Conservation (phyloP, 768 basidiomycete genomes). For the Leccinum fibrillosum region DNA sequence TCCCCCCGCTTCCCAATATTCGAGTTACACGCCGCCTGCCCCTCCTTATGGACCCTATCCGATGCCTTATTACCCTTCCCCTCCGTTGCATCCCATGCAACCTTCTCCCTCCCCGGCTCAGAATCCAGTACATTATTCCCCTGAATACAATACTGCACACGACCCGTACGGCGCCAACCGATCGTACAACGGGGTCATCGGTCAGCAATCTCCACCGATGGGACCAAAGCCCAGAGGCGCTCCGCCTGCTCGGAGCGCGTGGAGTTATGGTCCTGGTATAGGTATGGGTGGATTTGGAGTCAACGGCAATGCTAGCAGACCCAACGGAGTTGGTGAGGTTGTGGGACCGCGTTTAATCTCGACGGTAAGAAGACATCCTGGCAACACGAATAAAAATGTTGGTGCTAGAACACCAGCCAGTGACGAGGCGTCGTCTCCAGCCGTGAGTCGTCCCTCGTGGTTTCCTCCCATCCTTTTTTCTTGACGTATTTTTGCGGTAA, state of each 20-base stretch:
- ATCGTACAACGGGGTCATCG: constrained; percentile 29
- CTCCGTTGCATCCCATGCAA: constrained; percentile 27
- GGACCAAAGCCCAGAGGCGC: constrained; percentile 30
- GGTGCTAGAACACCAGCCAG: constrained; percentile 58
- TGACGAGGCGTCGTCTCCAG: constrained; percentile 74
- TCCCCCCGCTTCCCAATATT: constrained; percentile 32
- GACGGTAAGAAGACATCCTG: constrained; percentile 44
- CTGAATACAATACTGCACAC: constrained; percentile 29
- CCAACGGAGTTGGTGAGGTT: constrained; percentile 38
- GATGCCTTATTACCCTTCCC: constrained; percentile 31
- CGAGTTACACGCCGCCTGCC: constrained; percentile 31
- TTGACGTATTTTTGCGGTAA: background rate
- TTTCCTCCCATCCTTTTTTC: background rate
- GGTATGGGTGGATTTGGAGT: constrained; percentile 44
- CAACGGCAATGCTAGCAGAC: constrained; percentile 25
- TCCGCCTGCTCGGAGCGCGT: constrained; percentile 48
- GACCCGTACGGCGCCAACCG: constrained; percentile 22
- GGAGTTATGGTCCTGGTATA: constrained; percentile 69
- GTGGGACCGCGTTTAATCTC: constrained; percentile 66
- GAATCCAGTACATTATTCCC: constrained; percentile 26
- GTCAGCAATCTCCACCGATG: constrained; percentile 29
- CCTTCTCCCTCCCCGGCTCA: constrained; percentile 24
- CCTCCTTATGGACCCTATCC: constrained; percentile 36
- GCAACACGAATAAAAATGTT: constrained; percentile 49
- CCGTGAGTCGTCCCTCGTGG: constrained; percentile 49